phyloP scores from a whole-genome alignment of 2,329 filamentous ascomycete species.

The Harringtonia aguacate region DNA sequence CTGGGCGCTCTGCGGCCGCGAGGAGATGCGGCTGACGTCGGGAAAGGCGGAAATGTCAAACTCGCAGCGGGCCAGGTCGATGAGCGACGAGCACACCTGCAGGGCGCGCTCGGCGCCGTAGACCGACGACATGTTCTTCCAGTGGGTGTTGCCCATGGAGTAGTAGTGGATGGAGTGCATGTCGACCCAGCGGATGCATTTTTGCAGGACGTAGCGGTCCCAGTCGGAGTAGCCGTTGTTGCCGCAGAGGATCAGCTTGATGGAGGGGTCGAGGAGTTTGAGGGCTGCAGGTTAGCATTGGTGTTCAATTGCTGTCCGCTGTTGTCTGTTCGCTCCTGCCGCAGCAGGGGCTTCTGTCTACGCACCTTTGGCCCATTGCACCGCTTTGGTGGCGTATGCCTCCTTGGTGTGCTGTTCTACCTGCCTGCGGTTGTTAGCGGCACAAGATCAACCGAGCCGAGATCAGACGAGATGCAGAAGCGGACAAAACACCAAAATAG shows the following conservation, averaged over 20 bases:
- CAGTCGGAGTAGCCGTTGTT: slow-evolving; percentile 58
- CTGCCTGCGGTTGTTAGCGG: slow-evolving; percentile 30
- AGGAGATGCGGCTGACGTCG: slow-evolving; percentile 32
- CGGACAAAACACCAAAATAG: no score
- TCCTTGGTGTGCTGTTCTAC: slow-evolving; percentile 59
- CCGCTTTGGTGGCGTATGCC: slow-evolving; percentile 57
- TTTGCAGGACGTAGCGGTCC: slow-evolving; percentile 64
- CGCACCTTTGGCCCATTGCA: slow-evolving; percentile 58
- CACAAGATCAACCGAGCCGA: slow-evolving; percentile 16
- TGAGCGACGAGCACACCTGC: slow-evolving; percentile 55
- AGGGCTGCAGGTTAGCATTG: slow-evolving; percentile 37
- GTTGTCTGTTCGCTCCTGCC: no score
- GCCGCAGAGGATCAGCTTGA: slow-evolving; percentile 64
- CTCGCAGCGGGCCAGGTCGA: slow-evolving; percentile 52
- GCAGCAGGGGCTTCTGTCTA: no score
- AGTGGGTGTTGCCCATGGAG: slow-evolving; percentile 41
- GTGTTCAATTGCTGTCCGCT: no score
- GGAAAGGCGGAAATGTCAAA: slow-evolving; percentile 18
- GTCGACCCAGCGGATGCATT: slow-evolving; percentile 55
- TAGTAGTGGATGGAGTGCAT: slow-evolving; percentile 79
- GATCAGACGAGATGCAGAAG: no score
- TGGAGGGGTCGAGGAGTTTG: slow-evolving; percentile 58
- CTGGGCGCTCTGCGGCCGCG: neutral
- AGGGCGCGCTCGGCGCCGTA: slow-evolving; percentile 60
- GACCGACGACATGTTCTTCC: neutral